Percentiles rank a stretch among this genome's conserved stretches.
phyloP scores from a whole-genome alignment of 2,329 filamentous ascomycete species.

The Stemphylium lycopersici region DNA sequence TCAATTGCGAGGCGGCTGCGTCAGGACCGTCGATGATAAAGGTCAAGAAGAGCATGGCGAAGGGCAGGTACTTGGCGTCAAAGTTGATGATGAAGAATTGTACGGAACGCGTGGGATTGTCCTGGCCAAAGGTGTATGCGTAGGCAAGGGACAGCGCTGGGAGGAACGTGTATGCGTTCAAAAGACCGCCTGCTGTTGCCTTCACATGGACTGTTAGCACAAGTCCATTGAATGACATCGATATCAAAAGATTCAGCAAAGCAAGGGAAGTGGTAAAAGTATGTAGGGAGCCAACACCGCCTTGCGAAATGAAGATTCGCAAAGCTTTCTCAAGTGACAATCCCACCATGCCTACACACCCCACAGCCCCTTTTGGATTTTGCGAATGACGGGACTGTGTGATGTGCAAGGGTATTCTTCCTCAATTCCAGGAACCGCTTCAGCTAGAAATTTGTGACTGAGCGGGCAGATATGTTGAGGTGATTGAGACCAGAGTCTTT shows the following conservation, averaged over 20 bases:
- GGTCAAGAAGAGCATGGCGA: slow-evolving; percentile 76
- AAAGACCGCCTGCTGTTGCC: slow-evolving; percentile 60
- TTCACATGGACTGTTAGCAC: slow-evolving; percentile 48
- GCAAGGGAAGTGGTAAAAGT: slow-evolving; percentile 17
- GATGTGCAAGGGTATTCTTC: slow-evolving; percentile 60
- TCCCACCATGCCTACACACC: slow-evolving; percentile 60
- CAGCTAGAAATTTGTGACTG: slow-evolving; percentile 55
- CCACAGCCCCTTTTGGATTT: slow-evolving; percentile 52
- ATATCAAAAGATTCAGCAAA: slow-evolving; percentile 10
- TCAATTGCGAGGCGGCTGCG: slow-evolving; percentile 67
- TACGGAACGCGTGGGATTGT: slow-evolving; percentile 77
- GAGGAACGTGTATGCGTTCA: slow-evolving; percentile 60
- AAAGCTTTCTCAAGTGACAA: slow-evolving; percentile 58
- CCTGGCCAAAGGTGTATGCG: slow-evolving; percentile 83
- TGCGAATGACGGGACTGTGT: slow-evolving; percentile 59
- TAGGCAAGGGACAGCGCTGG: slow-evolving; percentile 75
- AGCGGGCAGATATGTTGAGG: slow-evolving; percentile 67
- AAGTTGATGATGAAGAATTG: slow-evolving; percentile 84
- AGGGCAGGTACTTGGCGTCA: slow-evolving; percentile 80
- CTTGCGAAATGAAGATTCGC: slow-evolving; percentile 60
- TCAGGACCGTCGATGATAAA: slow-evolving; percentile 69
- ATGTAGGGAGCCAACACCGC: slow-evolving; percentile 73
- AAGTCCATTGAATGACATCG: slow-evolving; percentile 10
- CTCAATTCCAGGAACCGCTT: slow-evolving; percentile 62
- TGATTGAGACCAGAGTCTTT: slow-evolving; percentile 37